Base-by-base conservation (phyloP, 352 stramenopile species). In the Pythium sp. region DNA sequence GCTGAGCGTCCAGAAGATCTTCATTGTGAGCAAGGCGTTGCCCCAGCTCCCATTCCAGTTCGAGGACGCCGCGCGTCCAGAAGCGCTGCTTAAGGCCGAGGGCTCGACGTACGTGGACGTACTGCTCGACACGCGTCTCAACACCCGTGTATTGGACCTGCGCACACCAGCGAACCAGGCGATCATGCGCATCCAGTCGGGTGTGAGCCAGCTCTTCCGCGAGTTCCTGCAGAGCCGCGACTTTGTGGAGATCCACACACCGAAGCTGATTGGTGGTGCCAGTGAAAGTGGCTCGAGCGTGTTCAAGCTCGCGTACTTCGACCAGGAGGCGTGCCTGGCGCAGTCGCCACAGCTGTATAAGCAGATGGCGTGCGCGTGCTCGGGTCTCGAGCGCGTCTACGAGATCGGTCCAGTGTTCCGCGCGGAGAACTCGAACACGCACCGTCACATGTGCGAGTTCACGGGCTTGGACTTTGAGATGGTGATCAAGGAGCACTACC, bases 401-500 rank as follows among this genome's bases (percentile, higher is more conserved):
- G 95, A 99, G 80, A 97, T 99, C 70, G 98, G 97, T 18, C 98
- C 98, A 5, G 98, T 99, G 8, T 99, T 99, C 79, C 95, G 98
- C 75, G 98, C 98, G 5, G 98, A 99, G 82, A 99, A 99, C 81
- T 98, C 90, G 59, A 98, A 99, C 81, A 99, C 98, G 46, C 88
- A 98, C 74, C 90, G 98, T 71, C 98, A 99, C 85, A 95, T 99
- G 81, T 99, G 97, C 82, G 98, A 99, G 84, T 99, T 99, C 78
- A 99, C 98, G 70, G 98, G 98, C 43, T 89, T 99, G 55, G 98
- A 99, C 82, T 86, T 99, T 56, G 98, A 99, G 80, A 99, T 99
- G 98, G 92, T 92, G 51, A 99, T 99, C 84, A 97, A 99, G 72
- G 97, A 99, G 76, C 97, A 99, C 90, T 99, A 99, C 83, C 95